A percentile compares a stretch with the other conserved stretches of the same genome.
Conservation (phyloP, 768 basidiomycete species). For the Trametes punicea region DNA sequence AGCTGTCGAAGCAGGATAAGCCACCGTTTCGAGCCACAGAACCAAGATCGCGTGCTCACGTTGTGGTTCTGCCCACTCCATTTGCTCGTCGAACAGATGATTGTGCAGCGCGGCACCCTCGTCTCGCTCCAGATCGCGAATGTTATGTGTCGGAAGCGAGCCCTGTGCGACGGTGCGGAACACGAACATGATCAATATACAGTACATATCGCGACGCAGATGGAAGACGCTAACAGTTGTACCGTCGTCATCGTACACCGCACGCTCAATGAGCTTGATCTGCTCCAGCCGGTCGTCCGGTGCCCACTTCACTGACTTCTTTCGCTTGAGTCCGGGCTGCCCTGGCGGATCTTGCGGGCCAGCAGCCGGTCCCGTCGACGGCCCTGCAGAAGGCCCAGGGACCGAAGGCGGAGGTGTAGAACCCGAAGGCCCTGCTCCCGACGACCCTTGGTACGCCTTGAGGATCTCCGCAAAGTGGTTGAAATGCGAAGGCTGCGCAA, state of each 20-base stretch:
- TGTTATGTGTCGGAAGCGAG: conserved; percentile 62
- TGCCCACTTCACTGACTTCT: conserved; percentile 79
- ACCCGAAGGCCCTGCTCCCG: background rate
- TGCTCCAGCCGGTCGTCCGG: conserved; percentile 70
- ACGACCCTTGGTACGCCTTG: conserved; percentile 37
- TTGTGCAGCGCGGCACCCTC: conserved; percentile 84
- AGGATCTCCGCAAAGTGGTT: conserved; percentile 84
- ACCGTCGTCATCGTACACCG: conserved; percentile 87
- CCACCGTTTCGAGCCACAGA: conserved; percentile 11
- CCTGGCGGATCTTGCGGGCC: background rate
- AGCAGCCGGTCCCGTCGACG: background rate
- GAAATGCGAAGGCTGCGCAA: conserved; percentile 72
- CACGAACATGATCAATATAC: conserved; percentile 48
- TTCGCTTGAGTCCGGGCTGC: conserved; percentile 48
- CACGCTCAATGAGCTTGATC: conserved; percentile 78
- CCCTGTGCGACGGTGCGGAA: conserved; percentile 53
- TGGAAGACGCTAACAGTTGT: conserved; percentile 71
- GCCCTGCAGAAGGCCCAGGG: background rate
- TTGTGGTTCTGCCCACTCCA: conserved; percentile 83
- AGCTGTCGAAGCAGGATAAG: conserved; percentile 39
- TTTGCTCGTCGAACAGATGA: conserved; percentile 78
- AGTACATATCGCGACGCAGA: conserved; percentile 37
- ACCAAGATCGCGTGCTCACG: conserved; percentile 47
- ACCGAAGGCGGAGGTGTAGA: conserved; percentile 32
- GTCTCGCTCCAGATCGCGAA: conserved; percentile 84